phyloP scores from a whole-genome alignment of 2,329 filamentous ascomycete species.

The Fusarium mangiferae region DNA sequence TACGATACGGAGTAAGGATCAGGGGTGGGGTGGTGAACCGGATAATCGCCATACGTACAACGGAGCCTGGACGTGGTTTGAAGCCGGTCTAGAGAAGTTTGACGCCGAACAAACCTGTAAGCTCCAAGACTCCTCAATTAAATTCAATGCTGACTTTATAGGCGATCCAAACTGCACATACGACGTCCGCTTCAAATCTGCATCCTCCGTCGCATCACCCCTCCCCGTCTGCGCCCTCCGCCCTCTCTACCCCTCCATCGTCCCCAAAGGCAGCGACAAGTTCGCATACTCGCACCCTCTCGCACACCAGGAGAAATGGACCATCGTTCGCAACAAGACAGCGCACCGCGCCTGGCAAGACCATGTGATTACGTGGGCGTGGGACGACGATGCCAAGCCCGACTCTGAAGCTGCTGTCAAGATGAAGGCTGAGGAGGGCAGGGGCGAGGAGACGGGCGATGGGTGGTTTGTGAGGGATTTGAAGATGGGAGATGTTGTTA shows the following conservation, averaged over 20 bases:
- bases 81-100: constrained; percentile 68
- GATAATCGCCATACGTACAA: constrained; percentile 53
- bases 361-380: constrained; percentile 65
- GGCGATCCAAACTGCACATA: constrained; percentile 46
- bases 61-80: constrained; percentile 71
- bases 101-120: constrained; percentile 51
- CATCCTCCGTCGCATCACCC: constrained; percentile 26
- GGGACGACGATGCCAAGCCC: constrained; percentile 58
- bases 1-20: constrained; percentile 65
- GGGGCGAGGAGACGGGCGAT: constrained; percentile 61
- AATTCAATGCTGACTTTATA: constrained; percentile 11
- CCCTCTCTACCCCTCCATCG: constrained; percentile 49
- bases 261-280: constrained; percentile 29
- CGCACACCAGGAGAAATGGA: constrained; percentile 48
- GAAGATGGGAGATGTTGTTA: constrained; percentile 69
- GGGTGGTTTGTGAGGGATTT: constrained; percentile 67
- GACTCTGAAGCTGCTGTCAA: constrained; percentile 53
- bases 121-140: background rate
- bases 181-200: constrained; percentile 43
- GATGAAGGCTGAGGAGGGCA: constrained; percentile 55
- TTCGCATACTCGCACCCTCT: constrained; percentile 53
- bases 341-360: constrained; percentile 49
- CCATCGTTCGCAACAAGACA: constrained; percentile 60
- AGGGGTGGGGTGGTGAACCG: constrained; percentile 62
- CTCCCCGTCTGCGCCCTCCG: constrained; percentile 52